phyloP scores from a whole-genome alignment of 495 filamentous ascomycete species.

The Tuber indicum region DNA sequence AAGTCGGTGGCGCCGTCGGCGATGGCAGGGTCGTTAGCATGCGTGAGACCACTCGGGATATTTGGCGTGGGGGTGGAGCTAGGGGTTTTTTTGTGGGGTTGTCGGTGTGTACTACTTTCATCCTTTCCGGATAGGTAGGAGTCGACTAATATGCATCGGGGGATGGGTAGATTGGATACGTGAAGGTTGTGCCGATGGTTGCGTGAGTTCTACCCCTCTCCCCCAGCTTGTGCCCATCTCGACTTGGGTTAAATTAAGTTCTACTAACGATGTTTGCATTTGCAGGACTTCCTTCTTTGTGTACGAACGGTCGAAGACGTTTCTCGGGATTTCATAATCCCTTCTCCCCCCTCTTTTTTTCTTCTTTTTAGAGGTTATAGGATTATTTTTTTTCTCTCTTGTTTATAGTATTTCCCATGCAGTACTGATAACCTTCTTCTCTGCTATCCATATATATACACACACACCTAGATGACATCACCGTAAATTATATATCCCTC shows the following conservation, averaged over 20 bases:
- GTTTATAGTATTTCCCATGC: no score
- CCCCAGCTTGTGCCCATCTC: conserved; percentile 21
- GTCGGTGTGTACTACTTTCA: conserved; percentile 42
- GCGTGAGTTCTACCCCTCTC: conserved; percentile 58
- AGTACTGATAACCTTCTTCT: neutral
- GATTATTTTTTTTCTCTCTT: neutral
- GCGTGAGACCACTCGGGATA: conserved; percentile 64
- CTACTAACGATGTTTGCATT: neutral
- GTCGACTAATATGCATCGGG: neutral
- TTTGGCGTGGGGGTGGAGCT: conserved; percentile 67
- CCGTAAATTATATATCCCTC: neutral
- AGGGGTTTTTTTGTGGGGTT: conserved; percentile 87
- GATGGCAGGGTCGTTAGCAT: conserved; percentile 74
- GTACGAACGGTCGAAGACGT: conserved; percentile 75
- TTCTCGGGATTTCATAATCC: conserved; percentile 58
- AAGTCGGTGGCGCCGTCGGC: conserved; percentile 88
- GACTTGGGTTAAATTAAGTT: neutral
- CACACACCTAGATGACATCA: neutral
- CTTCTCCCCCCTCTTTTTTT: neutral
- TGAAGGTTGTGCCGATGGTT: conserved; percentile 86
- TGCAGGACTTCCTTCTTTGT: conserved; percentile 50
- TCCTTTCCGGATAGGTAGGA: neutral
- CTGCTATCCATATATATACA: neutral
- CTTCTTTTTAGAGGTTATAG: no score
- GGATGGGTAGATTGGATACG: conserved; percentile 67